Base-by-base conservation (phyloP, 805 yeast species). In the Candida endomychidarum region DNA sequence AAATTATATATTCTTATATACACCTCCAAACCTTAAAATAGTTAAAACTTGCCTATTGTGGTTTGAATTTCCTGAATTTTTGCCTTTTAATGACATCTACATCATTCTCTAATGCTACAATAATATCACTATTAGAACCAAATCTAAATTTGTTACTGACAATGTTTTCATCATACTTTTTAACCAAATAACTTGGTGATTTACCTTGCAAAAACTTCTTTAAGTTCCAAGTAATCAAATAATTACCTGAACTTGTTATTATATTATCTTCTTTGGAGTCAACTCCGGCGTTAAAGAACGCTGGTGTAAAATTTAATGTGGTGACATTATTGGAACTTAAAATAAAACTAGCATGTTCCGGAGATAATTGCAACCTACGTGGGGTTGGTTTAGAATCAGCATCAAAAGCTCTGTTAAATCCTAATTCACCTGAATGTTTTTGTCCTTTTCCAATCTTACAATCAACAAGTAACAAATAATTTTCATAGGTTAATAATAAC, bases 241-340 rank as follows among this genome's bases (percentile, higher is more conserved):
- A 89, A 14, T 90, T 91, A 2, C 96, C 96, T 2, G 83, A 70
- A 3, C 91, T 80, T 1, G 95, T 75, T 17, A 87, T 80, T 37
- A 89, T 84, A 2, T 82, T 71, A 14, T 84, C 80, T 54, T 83
- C 93, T 45, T 75, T 77, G 18, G 77, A 57, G 35, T 74, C 72
- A n/a, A 77, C 40, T 29, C 88, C 88, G 18, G 83, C 72, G 58
- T 89, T 86, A 71, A 89, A 89, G 49, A 76, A 75, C 4, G 95
- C 96, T 42, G 73, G 72, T 3, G 93, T 79, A 59, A 87, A 88
- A 16, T 63, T 53, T 11, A 85, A 59, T 1, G 77, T 71, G 38
- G 63, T 60, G 4, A 70, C 71, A 33, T 68, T 67, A 2, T 78
- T 70, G 34, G 73, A 73, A 10, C 64, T 61, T 38, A 67, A 69